These are phyloP conservation scores for Phytophthora boehmeriae DNA, from an alignment of 352 stramenopile species.

Conservation along the genomic window DNA sequence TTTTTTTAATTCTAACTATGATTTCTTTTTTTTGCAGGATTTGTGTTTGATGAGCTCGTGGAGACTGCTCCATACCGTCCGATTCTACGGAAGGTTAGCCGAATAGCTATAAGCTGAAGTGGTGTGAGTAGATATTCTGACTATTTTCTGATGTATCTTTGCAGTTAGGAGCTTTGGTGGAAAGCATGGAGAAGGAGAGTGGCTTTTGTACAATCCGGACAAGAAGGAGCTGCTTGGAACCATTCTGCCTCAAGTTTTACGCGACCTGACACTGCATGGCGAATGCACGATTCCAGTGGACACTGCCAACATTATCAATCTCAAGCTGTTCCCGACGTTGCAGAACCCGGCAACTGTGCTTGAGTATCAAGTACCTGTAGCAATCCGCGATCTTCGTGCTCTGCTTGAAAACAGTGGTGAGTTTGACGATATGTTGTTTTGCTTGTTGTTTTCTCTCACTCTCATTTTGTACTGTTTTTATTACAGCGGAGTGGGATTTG, in stretches of 20 bases:
- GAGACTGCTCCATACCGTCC: conserved; percentile 81
- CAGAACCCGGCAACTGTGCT: conserved; percentile 69
- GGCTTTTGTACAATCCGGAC: conserved; percentile 80
- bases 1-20: not conserved
- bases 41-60: conserved; percentile 83
- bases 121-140: not conserved
- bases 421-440: conserved; percentile 4
- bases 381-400: conserved; percentile 70
- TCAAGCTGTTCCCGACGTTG: conserved; percentile 86
- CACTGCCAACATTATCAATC: conserved; percentile 84
- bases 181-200: conserved; percentile 89
- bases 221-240: conserved; percentile 64
- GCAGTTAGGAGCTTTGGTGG: conserved; percentile 72
- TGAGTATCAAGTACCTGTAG: conserved; percentile 88
- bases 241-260: conserved; percentile 77
- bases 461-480: not conserved
- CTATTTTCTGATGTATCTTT: conserved; percentile 8
- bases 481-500: conserved; percentile 84
- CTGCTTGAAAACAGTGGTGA: conserved; percentile 80
- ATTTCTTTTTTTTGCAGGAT: conserved; percentile 32
- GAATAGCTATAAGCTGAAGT: not conserved
- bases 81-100: conserved; percentile 75
- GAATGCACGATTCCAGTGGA: conserved; percentile 88
- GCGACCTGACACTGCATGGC: conserved; percentile 71
- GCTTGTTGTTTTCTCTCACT: not conserved